Evolutionary conservation across 768 basidiomycete species (phyloP).

Genomic region (Cystoderma amianthinum): DNA sequence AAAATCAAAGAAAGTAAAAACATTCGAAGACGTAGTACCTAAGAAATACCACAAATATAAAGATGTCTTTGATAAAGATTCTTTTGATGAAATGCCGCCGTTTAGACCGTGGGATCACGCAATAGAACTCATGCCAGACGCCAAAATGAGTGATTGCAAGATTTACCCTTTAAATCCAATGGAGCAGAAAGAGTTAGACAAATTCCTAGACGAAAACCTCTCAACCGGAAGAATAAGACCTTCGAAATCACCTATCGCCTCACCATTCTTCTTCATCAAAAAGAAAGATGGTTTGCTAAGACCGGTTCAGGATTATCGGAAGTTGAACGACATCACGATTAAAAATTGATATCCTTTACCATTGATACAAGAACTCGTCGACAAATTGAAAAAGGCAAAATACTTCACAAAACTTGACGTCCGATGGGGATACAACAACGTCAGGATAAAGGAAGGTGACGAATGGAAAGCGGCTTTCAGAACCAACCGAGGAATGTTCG

Average conservation of each 20-base stretch:
- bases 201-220: slow-evolving; percentile 20
- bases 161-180: neutral
- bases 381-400: slow-evolving; percentile 13
- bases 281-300: slow-evolving; percentile 16
- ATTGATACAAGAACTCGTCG: slow-evolving; percentile 17
- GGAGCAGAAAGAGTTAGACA: slow-evolving; percentile 2
- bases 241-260: slow-evolving; percentile 15
- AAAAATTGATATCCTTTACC: slow-evolving; percentile 24
- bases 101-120: neutral
- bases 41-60: neutral
- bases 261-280: slow-evolving; percentile 16
- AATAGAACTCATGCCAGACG: neutral
- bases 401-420: slow-evolving; percentile 31
- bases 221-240: slow-evolving; percentile 14
- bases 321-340: slow-evolving; percentile 21
- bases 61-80: neutral
- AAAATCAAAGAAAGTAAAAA: too few relatives aligned
- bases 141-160: neutral
- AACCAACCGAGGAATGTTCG: slow-evolving; percentile 26
- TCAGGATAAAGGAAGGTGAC: slow-evolving; percentile 27
- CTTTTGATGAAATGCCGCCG: neutral
- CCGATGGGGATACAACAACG: slow-evolving; percentile 27
- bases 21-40: neutral
- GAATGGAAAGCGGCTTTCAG: slow-evolving; percentile 36
- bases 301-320: slow-evolving; percentile 21